Conservation (phyloP, 106 monocot genomes). For the Xerophyta viscosa region DNA sequence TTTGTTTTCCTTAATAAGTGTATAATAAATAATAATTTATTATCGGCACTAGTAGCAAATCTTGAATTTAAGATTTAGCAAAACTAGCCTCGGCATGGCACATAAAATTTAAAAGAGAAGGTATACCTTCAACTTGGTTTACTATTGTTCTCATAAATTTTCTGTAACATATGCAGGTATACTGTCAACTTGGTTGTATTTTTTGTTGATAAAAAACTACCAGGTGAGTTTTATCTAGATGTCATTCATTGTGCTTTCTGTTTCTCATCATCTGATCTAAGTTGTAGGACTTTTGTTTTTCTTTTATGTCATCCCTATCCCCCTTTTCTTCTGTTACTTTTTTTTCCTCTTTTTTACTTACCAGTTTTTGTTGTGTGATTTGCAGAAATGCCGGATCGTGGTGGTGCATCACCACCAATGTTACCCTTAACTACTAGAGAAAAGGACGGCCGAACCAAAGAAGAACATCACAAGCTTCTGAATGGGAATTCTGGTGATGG, state of each 20-base stretch:
- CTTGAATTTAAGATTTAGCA: too few species aligned
- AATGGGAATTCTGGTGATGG: slow-evolving; percentile 51
- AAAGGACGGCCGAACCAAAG: slow-evolving; percentile 52
- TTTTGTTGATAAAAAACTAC: slow-evolving; percentile 69
- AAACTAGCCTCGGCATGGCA: too few species aligned
- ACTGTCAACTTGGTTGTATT: slow-evolving; percentile 90
- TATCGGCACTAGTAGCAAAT: too few species aligned
- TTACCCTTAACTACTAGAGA: slow-evolving; percentile 57
- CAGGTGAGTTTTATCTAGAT: slow-evolving; percentile 32
- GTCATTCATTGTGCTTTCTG: not conserved
- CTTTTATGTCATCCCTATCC: not conserved
- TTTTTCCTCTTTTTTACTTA: too few species aligned
- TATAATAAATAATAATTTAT: too few species aligned
- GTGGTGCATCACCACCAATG: slow-evolving; percentile 34
- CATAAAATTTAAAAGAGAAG: too few species aligned
- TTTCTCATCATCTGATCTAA: too few species aligned
- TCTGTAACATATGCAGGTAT: slow-evolving; percentile 37
- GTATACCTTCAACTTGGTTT: too few species aligned
- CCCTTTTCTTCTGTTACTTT: too few species aligned
- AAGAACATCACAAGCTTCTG: slow-evolving; percentile 52
- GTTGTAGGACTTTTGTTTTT: not conserved
- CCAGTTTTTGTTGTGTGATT: too few species aligned
- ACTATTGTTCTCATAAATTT: slow-evolving; percentile 5
- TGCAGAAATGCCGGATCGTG: slow-evolving; percentile 80
- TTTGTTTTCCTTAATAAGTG: too few species aligned